Conservation (phyloP, 2,329 filamentous ascomycete species). For the Pseudogymnoascus sp. region DNA sequence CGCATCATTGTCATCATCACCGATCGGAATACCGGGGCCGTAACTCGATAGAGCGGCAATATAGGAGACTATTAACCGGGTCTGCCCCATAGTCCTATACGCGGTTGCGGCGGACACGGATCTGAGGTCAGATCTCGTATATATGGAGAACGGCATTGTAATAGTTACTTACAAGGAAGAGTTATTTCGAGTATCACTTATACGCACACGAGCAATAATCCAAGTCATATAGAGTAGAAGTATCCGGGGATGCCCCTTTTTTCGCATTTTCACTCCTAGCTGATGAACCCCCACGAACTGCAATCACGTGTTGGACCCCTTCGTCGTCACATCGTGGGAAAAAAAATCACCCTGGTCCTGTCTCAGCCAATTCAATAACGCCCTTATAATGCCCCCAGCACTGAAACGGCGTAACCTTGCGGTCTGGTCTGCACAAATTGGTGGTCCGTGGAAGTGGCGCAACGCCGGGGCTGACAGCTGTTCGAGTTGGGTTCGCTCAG, state of each 20-base stretch:
- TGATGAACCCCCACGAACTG: not conserved
- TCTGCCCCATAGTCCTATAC: not conserved
- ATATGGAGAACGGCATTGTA: not conserved
- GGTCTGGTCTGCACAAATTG: not conserved
- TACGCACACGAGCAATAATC: not conserved
- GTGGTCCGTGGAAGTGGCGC: not conserved
- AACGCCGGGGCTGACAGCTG: not conserved
- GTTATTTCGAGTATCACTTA: not conserved
- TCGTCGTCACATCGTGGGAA: not conserved
- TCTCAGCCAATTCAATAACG: not conserved
- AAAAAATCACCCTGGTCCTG: not conserved
- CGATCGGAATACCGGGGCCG: not conserved
- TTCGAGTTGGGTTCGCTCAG: not conserved
- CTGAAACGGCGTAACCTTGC: not conserved
- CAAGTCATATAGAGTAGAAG: not conserved
- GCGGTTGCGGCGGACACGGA: not conserved
- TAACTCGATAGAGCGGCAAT: not conserved
- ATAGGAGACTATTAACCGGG: not conserved
- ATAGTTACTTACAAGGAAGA: not conserved
- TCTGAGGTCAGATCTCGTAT: constrained; percentile 3
- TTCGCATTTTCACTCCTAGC: not conserved
- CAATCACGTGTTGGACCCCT: not conserved
- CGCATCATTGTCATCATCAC: not conserved
- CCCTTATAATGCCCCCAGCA: not conserved
- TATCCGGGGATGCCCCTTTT: not conserved